Evolutionary conservation across 2,329 filamentous ascomycete genomes (phyloP).

Genomic region (Pezicula rhizophila): DNA sequence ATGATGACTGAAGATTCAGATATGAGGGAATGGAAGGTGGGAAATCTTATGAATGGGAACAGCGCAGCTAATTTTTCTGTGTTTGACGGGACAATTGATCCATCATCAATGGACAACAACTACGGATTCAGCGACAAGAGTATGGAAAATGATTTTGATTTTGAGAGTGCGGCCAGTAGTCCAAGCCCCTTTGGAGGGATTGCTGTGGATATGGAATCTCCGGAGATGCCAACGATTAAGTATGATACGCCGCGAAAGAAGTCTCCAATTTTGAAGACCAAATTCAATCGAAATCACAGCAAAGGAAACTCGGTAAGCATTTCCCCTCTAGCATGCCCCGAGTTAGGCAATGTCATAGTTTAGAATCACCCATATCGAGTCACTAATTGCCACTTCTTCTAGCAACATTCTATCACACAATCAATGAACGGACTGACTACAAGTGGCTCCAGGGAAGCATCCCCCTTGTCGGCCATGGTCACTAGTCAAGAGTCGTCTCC

Average conservation of each 20-base stretch:
- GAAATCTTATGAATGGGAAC: constrained; percentile 29
- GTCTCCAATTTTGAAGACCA: constrained; percentile 19
- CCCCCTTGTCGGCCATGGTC: constrained; percentile 46
- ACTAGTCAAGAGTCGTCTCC: constrained; percentile 49
- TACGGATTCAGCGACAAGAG: constrained; percentile 36
- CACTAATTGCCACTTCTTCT: constrained; percentile 22
- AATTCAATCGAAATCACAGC: constrained; percentile 26
- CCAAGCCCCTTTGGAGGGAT: constrained; percentile 34
- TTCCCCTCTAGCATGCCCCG: neutral
- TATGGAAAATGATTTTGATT: constrained; percentile 48
- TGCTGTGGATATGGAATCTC: constrained; percentile 33
- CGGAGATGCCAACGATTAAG: constrained; percentile 35
- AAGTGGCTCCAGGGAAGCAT: constrained; percentile 45
- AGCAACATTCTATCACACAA: constrained; percentile 47
- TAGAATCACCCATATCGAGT: constrained; percentile 1
- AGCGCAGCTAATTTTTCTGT: constrained; percentile 34
- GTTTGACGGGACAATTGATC: constrained; percentile 31
- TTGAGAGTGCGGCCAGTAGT: constrained; percentile 53
- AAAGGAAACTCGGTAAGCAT: constrained; percentile 38
- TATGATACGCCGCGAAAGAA: constrained; percentile 25
- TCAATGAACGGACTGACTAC: constrained; percentile 44
- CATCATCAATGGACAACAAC: constrained; percentile 28
- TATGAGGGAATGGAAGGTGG: constrained; percentile 37
- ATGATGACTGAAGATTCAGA: constrained; percentile 38
- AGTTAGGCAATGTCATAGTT: neutral